Base-by-base conservation (phyloP, 345 rosid species). In the Dipteronia dyeriana region DNA sequence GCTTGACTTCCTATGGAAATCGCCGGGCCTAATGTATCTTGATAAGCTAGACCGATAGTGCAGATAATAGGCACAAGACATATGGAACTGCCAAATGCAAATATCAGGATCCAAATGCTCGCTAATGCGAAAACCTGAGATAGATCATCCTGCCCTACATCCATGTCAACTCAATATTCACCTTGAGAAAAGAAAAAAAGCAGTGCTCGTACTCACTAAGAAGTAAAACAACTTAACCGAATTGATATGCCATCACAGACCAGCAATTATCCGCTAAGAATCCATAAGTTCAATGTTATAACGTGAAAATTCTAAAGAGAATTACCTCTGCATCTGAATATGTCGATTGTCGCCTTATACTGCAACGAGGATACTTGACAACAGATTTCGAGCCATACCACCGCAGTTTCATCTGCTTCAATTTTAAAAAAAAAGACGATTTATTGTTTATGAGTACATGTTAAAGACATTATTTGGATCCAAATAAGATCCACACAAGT, bases 81-180 rank as follows among this genome's bases (percentile, higher is more conserved):
- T 10, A 85, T 88, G 8, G 85, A 88, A 75, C 85, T 79, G 70
- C 98, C 99, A 79, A 96, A 68, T 25, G 87, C 87, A 77, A 92
- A 86, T 81, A 96, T 92, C 70, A 93, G 67, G 72, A 86, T 76
- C 99, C 99, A 96, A 82, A 96, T 88, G 86, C 95, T 87, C 57
- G 92, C 99, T 79, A 96, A 83, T 12, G 90, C 84, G 9, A 90
- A 81, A 68, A 82, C 97, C 88, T 92, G 99, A n/a, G 99, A 93
- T 79, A 87, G 75, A 87, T 95, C 99, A 83, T 81, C 93, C 98
- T 95, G 99, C 97, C 98, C 97, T 93, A 95, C 90, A 93, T 82
- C 84, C 92, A 93, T 78, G 75, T 78, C 89, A 89, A 54, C 84
- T 91, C 87, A 82, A 92, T 89, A 88, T 85, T 84, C 83, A 83